Evolutionary conservation across 306 rosid genomes (phyloP).

Genomic region (Cucurbita pepo): DNA sequence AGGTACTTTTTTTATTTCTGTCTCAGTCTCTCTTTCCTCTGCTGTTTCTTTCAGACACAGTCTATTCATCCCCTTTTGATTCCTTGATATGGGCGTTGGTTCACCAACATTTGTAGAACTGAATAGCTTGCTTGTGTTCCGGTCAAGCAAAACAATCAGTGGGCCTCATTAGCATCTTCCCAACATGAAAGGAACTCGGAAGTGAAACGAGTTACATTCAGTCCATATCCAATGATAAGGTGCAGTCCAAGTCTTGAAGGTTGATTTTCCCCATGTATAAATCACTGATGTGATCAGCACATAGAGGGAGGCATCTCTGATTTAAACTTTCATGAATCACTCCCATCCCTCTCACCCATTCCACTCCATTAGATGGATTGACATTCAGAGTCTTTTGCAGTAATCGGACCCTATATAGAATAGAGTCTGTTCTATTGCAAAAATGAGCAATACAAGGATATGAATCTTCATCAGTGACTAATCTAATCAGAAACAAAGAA

Average conservation of each 20-base stretch:
- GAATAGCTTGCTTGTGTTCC: background rate
- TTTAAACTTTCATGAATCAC: constrained; percentile 51
- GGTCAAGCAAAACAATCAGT: background rate
- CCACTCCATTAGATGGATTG: constrained; percentile 31
- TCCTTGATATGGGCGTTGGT: background rate
- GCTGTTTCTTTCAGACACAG: background rate
- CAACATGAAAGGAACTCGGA: background rate
- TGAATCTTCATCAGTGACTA: constrained; percentile 60
- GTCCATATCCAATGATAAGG: constrained; percentile 10
- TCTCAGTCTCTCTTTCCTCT: background rate
- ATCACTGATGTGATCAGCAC: constrained; percentile 49
- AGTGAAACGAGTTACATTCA: background rate
- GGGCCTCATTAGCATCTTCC: background rate
- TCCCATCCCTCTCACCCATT: constrained; percentile 64
- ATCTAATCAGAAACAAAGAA: constrained; percentile 47
- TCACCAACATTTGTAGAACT: background rate
- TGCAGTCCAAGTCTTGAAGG: constrained; percentile 62
- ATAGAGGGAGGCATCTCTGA: constrained; percentile 60
- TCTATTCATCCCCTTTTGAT: background rate
- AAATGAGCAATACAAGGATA: constrained; percentile 57
- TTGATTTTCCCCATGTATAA: constrained; percentile 54
- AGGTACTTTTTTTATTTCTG: background rate
- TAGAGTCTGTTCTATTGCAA: constrained; percentile 43
- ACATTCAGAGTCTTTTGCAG: constrained; percentile 40
- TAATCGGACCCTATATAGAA: constrained; percentile 46